Conservation (phyloP, 2,329 filamentous ascomycete species). For the Dactylonectria estremocensis region DNA sequence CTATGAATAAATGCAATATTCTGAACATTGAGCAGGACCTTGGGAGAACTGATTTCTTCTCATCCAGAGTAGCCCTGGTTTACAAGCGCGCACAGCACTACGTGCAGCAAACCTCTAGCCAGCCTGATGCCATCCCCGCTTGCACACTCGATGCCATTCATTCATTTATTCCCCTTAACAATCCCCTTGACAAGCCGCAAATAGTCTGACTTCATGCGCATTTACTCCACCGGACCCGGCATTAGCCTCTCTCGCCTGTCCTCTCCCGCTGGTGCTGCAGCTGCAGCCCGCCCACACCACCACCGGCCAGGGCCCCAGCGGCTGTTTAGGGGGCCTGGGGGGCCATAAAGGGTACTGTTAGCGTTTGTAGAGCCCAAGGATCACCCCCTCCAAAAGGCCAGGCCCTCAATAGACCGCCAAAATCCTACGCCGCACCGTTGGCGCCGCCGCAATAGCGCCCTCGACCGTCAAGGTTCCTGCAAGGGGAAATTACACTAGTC, state of each 20-base stretch:
- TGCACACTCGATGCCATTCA: not conserved
- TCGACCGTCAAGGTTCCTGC: constrained; percentile 46
- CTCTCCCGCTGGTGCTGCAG: not conserved
- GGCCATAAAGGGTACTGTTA: too few species aligned
- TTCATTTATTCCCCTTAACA: too few species aligned
- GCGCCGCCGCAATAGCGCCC: constrained; percentile 44
- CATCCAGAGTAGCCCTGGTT: too few species aligned
- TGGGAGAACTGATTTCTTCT: too few species aligned
- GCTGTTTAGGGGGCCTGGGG: too few species aligned
- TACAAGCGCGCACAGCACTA: too few species aligned
- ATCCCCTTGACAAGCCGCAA: not conserved
- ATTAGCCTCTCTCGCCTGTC: constrained; percentile 11
- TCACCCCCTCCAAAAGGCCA: not conserved
- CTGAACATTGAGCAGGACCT: too few species aligned
- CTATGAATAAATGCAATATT: too few species aligned
- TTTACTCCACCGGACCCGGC: constrained; percentile 9
- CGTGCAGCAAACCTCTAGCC: not conserved
- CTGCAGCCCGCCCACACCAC: not conserved
- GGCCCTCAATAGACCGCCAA: constrained; percentile 17
- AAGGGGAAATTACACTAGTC: constrained; percentile 44
- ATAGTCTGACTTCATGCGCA: not conserved
- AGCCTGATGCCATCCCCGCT: not conserved
- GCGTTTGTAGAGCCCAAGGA: too few species aligned
- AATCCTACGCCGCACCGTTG: constrained; percentile 48
- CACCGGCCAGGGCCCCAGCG: not conserved